phyloP scores from a whole-genome alignment of 2,329 filamentous ascomycete species.

The Aschersonia sp. region DNA sequence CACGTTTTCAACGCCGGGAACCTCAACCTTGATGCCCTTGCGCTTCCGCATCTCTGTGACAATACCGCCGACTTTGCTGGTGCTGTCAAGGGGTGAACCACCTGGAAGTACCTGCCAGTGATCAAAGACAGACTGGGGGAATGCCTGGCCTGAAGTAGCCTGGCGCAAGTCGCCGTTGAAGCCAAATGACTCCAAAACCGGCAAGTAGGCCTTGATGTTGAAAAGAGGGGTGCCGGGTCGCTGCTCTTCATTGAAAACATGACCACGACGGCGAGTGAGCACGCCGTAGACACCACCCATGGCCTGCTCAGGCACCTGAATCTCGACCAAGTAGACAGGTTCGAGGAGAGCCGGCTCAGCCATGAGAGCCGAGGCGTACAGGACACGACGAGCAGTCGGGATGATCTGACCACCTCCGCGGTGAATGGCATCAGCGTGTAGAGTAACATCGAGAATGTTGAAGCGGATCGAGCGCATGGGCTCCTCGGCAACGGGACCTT shows the following conservation, averaged over 20 bases:
- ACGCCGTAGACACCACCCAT: constrained; percentile 99
- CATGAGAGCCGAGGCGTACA: constrained; percentile 85
- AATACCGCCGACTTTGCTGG: constrained; percentile 68
- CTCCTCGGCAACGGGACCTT: constrained; percentile 96
- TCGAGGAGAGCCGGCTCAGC: constrained; percentile 86
- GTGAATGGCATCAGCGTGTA: constrained; percentile 98
- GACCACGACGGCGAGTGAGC: constrained; percentile 92
- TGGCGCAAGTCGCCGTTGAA: constrained; percentile 96
- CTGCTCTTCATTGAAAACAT: constrained; percentile 98
- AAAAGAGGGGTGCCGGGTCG: constrained; percentile 97
- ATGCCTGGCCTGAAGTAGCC: constrained; percentile 90
- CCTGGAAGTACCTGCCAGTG: constrained; percentile 96
- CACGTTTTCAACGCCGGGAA: constrained; percentile 91
- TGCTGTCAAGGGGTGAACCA: constrained; percentile 77
- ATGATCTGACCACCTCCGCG: constrained; percentile 99
- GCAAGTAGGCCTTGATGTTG: constrained; percentile 96
- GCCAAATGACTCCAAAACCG: constrained; percentile 95
- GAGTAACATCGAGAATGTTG: constrained; percentile 99
- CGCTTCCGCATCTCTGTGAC: constrained; percentile 91
- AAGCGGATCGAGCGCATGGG: constrained; percentile 94
- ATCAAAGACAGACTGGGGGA: constrained; percentile 98
- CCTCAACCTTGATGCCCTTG: constrained; percentile 97
- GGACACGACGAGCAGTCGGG: constrained; percentile 90
- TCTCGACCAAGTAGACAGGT: constrained; percentile 98
- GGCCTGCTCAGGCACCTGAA: constrained; percentile 94